These are phyloP conservation scores for Nitzschia palea DNA, from an alignment of 108 stramenopile species.

Conservation along the genomic window DNA sequence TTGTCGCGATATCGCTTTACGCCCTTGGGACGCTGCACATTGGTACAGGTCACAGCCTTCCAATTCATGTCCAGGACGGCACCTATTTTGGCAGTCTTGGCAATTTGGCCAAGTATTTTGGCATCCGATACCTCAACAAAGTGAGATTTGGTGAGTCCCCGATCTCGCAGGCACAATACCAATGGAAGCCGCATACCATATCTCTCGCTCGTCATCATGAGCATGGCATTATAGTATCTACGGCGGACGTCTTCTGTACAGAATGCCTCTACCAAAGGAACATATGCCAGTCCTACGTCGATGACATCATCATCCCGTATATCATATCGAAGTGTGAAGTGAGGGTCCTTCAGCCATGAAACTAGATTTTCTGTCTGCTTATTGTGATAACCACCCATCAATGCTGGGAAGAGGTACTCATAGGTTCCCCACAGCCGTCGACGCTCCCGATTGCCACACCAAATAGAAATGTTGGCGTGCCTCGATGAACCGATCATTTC, in stretches of 20 bases:
- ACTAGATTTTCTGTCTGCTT: not conserved
- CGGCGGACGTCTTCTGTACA: not conserved
- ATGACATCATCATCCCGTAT: not conserved
- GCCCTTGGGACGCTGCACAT: not conserved
- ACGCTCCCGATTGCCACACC: not conserved
- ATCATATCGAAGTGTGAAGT: not conserved
- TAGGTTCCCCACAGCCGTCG: not conserved
- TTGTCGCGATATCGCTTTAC: not conserved
- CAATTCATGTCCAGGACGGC: not conserved
- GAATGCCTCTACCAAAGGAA: not conserved
- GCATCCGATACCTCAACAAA: not conserved
- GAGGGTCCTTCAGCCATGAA: not conserved
- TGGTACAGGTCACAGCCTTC: not conserved
- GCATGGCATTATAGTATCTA: not conserved
- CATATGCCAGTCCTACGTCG: not conserved
- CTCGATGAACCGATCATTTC: not conserved
- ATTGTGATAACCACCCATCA: not conserved
- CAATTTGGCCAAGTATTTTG: not conserved
- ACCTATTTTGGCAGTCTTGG: not conserved
- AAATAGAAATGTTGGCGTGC: not conserved
- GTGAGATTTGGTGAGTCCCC: not conserved
- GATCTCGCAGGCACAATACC: not conserved
- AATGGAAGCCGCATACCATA: not conserved
- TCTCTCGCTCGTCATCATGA: not conserved
- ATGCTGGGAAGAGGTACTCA: not conserved